Conservation (phyloP, 208 protist genomes). For the Leptomonas seymouri region DNA sequence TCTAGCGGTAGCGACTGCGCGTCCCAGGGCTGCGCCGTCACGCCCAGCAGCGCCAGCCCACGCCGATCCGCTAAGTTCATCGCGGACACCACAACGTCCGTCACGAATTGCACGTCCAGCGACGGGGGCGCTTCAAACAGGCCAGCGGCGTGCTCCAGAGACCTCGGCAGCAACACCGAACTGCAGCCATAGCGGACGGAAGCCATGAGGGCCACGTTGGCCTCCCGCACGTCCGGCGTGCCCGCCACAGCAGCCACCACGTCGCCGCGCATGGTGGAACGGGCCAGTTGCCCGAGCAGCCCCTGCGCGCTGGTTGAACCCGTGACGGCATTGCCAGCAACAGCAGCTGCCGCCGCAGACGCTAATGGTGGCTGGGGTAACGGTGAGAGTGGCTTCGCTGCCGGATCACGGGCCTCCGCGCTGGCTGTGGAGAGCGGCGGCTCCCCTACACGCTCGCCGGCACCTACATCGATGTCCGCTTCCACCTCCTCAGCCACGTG, state of each 20-base stretch:
- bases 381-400: constrained; percentile 4
- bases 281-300: neutral
- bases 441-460: constrained; percentile 1
- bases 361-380: neutral
- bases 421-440: neutral
- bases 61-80: constrained; percentile 41
- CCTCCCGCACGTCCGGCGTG: constrained; percentile 43
- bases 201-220: constrained; percentile 63
- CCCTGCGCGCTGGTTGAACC: neutral
- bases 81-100: constrained; percentile 52
- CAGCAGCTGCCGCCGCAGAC: neutral
- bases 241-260: constrained; percentile 56
- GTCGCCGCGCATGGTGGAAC: constrained; percentile 51
- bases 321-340: constrained; percentile 11
- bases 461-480: constrained; percentile 20
- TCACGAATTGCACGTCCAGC: constrained; percentile 45
- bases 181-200: constrained; percentile 64
- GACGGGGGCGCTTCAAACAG: constrained; percentile 48
- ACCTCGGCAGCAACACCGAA: constrained; percentile 54
- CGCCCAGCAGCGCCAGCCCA: constrained; percentile 49
- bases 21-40: constrained; percentile 36
- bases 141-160: constrained; percentile 22
- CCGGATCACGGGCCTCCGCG: constrained; percentile 5
- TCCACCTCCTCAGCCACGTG: constrained; percentile 10
- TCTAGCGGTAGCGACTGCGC: constrained; percentile 41